A percentile compares a stretch with the other conserved stretches of the same genome.
Conservation (phyloP, 768 basidiomycete genomes). For the Agaricus sinodeliciosus region DNA sequence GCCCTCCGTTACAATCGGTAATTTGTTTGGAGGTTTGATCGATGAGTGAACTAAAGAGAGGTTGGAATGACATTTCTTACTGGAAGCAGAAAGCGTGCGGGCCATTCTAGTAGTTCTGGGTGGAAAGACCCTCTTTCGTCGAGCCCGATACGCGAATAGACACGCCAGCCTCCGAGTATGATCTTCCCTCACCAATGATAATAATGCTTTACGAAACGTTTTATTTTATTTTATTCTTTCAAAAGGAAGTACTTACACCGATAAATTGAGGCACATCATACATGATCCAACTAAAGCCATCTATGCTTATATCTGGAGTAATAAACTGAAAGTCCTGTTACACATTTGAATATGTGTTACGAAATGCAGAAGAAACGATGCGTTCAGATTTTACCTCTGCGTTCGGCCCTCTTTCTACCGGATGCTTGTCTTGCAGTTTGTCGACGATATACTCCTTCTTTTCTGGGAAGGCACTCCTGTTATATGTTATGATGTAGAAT, state of each 20-base stretch:
- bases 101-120: constrained; percentile 15
- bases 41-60: neutral
- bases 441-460: constrained; percentile 32
- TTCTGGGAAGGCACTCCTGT: constrained; percentile 34
- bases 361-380: neutral
- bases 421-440: constrained; percentile 16
- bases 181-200: constrained; percentile 45
- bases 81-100: constrained; percentile 27
- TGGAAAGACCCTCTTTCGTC: constrained; percentile 10
- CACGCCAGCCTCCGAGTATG: constrained; percentile 35
- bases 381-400: constrained; percentile 24
- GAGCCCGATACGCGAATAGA: constrained; percentile 25
- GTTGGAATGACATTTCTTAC: neutral
- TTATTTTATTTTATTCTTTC: neutral
- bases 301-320: constrained; percentile 15
- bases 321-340: constrained; percentile 24
- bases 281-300: constrained; percentile 21
- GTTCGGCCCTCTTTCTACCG: constrained; percentile 21
- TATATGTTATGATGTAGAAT: constrained; percentile 52
- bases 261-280: constrained; percentile 24
- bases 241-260: constrained; percentile 11
- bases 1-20: constrained; percentile 19
- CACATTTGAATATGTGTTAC: neutral
- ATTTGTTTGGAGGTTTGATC: neutral
- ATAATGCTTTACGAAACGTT: constrained; percentile 26